Evolutionary conservation across 169 alveolate species (phyloP).

Genomic region (Eimeria maxima): DNA sequence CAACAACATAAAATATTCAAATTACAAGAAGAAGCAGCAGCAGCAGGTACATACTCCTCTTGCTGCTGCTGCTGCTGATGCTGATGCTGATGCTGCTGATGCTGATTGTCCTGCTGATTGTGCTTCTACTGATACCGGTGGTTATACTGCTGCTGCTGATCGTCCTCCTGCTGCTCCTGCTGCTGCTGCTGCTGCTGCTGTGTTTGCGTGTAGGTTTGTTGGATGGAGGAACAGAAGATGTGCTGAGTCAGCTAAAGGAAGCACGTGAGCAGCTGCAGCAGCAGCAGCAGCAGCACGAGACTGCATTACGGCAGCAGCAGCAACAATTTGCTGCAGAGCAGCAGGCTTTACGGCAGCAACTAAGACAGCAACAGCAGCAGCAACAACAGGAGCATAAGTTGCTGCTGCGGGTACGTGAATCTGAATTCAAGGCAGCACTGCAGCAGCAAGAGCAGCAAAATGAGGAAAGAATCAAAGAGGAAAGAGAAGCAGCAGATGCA

Average conservation of each 20-base stretch:
- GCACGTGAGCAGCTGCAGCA: slow-evolving; percentile 7
- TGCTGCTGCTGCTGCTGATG: too few relatives aligned
- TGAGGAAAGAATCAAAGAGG: background rate
- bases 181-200: slow-evolving; percentile 2
- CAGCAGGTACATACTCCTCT: background rate
- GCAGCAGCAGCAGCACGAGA: background rate
- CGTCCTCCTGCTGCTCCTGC: background rate
- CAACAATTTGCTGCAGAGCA: too few relatives aligned
- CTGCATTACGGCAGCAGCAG: too few relatives aligned
- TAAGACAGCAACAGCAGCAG: too few relatives aligned
- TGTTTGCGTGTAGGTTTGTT: too few relatives aligned
- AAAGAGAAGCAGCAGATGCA: background rate
- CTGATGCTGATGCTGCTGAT: too few relatives aligned
- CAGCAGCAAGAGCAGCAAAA: background rate
- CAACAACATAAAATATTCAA: background rate
- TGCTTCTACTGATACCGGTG: background rate
- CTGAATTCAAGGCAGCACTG: background rate
- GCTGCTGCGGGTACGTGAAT: background rate
- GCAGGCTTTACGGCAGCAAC: too few relatives aligned
- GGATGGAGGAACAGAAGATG: background rate
- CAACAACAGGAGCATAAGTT: too few relatives aligned
- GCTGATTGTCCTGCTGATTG: background rate
- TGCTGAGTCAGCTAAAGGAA: background rate
- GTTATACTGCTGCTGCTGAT: background rate
- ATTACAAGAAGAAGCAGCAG: background rate